These are phyloP conservation scores for Solanum pinnatisectum DNA, from an alignment of 257 asterid genomes.

Conservation along the genomic window DNA sequence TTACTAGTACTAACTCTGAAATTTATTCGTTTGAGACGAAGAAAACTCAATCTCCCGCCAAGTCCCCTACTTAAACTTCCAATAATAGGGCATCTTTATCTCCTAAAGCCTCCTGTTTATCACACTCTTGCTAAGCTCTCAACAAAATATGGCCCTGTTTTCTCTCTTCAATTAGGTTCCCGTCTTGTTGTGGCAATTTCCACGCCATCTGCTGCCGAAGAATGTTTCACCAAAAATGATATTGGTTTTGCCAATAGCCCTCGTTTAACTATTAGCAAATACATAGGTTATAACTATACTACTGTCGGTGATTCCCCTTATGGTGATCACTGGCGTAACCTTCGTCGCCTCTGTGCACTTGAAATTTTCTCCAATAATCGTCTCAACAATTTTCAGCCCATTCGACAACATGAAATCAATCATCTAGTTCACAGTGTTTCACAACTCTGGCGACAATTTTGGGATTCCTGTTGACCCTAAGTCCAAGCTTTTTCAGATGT, in stretches of 20 bases:
- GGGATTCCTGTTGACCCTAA: slow-evolving; percentile 23
- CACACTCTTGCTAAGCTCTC: slow-evolving; percentile 25
- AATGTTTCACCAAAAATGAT: slow-evolving; percentile 59
- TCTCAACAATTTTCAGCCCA: slow-evolving; percentile 27
- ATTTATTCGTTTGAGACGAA: not conserved
- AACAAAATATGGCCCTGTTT: slow-evolving; percentile 32
- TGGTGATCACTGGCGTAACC: slow-evolving; percentile 59
- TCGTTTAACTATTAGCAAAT: slow-evolving; percentile 16
- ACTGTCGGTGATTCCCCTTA: slow-evolving; percentile 19
- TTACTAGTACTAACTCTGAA: not conserved
- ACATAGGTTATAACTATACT: slow-evolving; percentile 40
- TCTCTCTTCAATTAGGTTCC: slow-evolving; percentile 39
- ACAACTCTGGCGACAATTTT: not conserved
- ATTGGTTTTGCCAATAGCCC: slow-evolving; percentile 46
- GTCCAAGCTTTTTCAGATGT: slow-evolving; percentile 16
- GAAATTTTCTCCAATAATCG: slow-evolving; percentile 37
- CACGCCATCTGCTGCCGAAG: slow-evolving; percentile 31
- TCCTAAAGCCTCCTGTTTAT: slow-evolving; percentile 40
- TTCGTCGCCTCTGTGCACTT: slow-evolving; percentile 29
- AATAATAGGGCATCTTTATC: slow-evolving; percentile 46
- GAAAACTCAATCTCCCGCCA: slow-evolving; percentile 34
- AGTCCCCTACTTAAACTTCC: slow-evolving; percentile 30
- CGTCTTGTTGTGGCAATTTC: slow-evolving; percentile 44
- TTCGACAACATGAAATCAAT: slow-evolving; percentile 25
- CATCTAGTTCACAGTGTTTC: slow-evolving; percentile 2